Percentiles rank a stretch among this genome's conserved stretches.
Conservation (phyloP, 306 rosid genomes). For the Oxytropis ochrocephala region DNA sequence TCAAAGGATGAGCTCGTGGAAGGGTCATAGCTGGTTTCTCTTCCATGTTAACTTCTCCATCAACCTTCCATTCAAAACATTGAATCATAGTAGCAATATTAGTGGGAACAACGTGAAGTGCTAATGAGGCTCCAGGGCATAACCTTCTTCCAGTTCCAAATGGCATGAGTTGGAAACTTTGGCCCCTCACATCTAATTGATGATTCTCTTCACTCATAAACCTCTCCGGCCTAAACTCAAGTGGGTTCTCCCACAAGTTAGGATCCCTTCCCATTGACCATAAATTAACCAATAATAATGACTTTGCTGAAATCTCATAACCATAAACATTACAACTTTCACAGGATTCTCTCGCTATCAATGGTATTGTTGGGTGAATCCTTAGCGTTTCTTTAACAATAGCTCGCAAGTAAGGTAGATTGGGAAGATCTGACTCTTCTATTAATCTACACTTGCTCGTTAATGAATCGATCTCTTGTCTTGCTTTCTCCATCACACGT, state of each 20-base stretch:
- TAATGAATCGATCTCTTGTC: constrained; percentile 43
- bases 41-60: not conserved
- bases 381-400: constrained; percentile 68
- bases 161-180: constrained; percentile 44
- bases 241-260: constrained; percentile 44
- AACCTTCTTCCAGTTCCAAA: constrained; percentile 41
- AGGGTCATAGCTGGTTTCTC: constrained; percentile 17
- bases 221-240: constrained; percentile 59
- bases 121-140: constrained; percentile 19
- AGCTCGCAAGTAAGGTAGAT: constrained; percentile 59
- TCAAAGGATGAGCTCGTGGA: constrained; percentile 18
- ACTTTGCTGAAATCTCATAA: constrained; percentile 48
- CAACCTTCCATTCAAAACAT: constrained; percentile 24
- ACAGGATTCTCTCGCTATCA: constrained; percentile 42
- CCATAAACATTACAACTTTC: constrained; percentile 30
- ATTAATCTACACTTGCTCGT: constrained; percentile 33
- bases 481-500: constrained; percentile 49
- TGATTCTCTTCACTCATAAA: constrained; percentile 27
- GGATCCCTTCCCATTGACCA: constrained; percentile 74
- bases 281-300: constrained; percentile 36
- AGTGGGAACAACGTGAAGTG: constrained; percentile 4
- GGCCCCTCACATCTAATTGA: constrained; percentile 47
- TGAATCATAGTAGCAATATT: constrained; percentile 15
- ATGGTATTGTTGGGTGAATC: constrained; percentile 57
- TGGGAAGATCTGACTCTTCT: constrained; percentile 45